These are phyloP conservation scores for Clausena lansium DNA, from an alignment of 345 rosid genomes.

Conservation along the genomic window DNA sequence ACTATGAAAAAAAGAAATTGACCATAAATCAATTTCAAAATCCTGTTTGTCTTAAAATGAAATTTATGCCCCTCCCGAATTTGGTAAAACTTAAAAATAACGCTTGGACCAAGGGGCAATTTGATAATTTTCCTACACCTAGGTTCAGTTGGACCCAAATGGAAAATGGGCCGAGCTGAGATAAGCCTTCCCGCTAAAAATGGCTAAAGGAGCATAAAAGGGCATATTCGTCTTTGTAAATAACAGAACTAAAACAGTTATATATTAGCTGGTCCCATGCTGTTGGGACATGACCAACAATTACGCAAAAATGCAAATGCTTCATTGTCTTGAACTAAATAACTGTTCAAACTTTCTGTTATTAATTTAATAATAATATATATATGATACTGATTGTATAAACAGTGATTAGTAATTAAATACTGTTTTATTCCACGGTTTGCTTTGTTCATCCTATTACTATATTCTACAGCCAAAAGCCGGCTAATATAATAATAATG, in stretches of 20 bases:
- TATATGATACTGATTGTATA: neutral
- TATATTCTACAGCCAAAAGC: conserved; percentile 11
- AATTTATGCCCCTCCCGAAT: too few species aligned
- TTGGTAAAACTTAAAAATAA: too few species aligned
- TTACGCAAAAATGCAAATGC: neutral
- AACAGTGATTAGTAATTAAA: neutral
- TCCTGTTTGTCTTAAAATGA: too few species aligned
- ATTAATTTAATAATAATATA: neutral
- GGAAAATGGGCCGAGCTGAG: too few species aligned
- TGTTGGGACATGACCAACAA: neutral
- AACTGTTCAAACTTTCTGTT: neutral
- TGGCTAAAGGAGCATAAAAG: neutral
- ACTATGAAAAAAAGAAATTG: too few species aligned
- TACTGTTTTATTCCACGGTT: conserved; percentile 4
- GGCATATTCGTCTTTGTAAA: neutral
- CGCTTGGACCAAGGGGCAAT: too few species aligned
- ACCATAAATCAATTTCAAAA: too few species aligned
- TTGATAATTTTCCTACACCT: too few species aligned
- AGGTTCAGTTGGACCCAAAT: too few species aligned
- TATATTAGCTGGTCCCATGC: neutral
- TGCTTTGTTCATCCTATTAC: conserved; percentile 25
- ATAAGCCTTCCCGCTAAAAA: conserved; percentile 3
- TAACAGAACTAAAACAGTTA: neutral
- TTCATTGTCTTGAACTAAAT: neutral
- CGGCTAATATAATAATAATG: conserved; percentile 22